Conservation (phyloP, 495 filamentous ascomycete genomes). For the Aspergillus baeticus region DNA sequence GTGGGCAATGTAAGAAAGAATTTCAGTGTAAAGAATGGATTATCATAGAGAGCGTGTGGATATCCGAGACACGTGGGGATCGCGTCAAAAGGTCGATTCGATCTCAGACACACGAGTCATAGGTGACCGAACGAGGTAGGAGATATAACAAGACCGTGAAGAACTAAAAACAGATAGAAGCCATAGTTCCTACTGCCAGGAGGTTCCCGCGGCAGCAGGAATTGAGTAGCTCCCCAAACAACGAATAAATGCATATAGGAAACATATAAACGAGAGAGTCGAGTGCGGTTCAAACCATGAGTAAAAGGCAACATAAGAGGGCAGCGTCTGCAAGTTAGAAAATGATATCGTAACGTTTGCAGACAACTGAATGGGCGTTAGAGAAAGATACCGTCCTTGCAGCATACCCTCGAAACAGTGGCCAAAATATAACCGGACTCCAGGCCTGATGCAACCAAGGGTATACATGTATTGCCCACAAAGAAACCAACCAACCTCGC, state of each 20-base stretch:
- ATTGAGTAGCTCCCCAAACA: background rate
- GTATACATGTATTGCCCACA: constrained; percentile 15
- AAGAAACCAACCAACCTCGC: constrained; percentile 14
- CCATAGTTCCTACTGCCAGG: background rate
- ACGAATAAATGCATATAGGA: background rate
- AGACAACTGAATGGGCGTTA: background rate
- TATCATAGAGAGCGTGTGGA: background rate
- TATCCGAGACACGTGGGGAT: background rate
- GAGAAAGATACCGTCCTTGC: background rate
- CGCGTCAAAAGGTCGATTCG: background rate
- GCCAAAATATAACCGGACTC: constrained; percentile 23
- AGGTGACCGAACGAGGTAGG: background rate
- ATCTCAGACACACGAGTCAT: background rate
- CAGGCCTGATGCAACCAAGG: constrained; percentile 22
- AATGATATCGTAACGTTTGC: background rate
- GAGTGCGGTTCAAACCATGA: background rate
- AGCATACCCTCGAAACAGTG: constrained; percentile 13
- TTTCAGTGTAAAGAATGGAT: background rate
- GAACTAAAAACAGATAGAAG: background rate
- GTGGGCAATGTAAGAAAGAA: background rate
- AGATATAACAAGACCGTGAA: background rate
- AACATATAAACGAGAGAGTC: constrained; percentile 1
- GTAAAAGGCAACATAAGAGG: constrained; percentile 5
- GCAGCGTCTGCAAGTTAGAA: constrained; percentile 3
- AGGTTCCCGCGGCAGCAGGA: background rate